phyloP scores from a whole-genome alignment of 1,284 basidiomycete species.

The Calocybe gambosa region DNA sequence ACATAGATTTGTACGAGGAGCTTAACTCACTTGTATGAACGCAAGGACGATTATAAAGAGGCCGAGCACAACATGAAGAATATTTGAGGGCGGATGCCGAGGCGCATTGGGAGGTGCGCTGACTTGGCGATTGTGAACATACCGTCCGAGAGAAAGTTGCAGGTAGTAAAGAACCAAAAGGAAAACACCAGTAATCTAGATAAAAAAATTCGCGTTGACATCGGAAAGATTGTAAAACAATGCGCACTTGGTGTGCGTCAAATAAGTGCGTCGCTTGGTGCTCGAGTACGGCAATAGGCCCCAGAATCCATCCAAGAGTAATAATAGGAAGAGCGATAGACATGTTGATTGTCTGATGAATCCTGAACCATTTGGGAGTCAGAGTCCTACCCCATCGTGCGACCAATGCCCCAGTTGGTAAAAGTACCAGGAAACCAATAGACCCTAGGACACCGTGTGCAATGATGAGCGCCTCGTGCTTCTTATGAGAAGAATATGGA shows the following conservation, averaged over 20 bases:
- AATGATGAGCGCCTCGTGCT: conserved; percentile 38
- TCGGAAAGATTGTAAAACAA: background rate
- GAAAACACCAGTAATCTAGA: conserved; percentile 43
- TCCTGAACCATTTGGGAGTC: conserved; percentile 53
- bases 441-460: conserved; percentile 49
- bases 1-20: background rate
- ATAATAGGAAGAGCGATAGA: conserved; percentile 45
- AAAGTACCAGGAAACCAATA: conserved; percentile 53
- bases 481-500: conserved; percentile 4
- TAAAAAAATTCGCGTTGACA: conserved; percentile 1
- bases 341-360: conserved; percentile 40
- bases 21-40: conserved; percentile 38
- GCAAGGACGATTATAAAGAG: conserved; percentile 38
- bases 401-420: conserved; percentile 53
- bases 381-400: conserved; percentile 57
- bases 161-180: conserved; percentile 48
- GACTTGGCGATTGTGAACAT: conserved; percentile 40
- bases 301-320: conserved; percentile 43
- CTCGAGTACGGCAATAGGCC: conserved; percentile 42
- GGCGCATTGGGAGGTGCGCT: conserved; percentile 26
- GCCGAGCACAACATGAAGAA: conserved; percentile 43
- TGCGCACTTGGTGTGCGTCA: conserved; percentile 45
- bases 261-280: conserved; percentile 38
- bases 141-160: conserved; percentile 50
- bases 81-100: conserved; percentile 42